Evolutionary conservation across 345 rosid species (phyloP).

Genomic region (Pugionium dolabratum): DNA sequence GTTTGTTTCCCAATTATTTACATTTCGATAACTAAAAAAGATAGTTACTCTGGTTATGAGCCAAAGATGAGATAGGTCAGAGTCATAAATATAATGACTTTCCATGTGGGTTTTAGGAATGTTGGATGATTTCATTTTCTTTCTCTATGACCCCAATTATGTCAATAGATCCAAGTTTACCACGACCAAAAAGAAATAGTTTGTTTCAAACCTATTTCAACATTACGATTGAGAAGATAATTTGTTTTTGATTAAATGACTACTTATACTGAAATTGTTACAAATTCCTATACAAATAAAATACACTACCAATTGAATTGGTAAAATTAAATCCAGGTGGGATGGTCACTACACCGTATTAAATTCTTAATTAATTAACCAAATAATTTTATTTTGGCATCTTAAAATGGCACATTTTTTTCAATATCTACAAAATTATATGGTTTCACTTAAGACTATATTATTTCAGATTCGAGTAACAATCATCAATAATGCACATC

Average conservation of each 20-base stretch:
- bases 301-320: not conserved
- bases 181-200: no score
- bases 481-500: not conserved
- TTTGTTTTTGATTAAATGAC: no score
- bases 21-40: not conserved
- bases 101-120: slow-evolving; percentile 6
- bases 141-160: not conserved
- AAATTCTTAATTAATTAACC: not conserved
- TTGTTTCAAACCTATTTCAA: no score
- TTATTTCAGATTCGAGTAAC: not conserved
- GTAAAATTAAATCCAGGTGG: not conserved
- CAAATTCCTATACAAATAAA: no score
- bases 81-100: not conserved
- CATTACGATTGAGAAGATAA: no score
- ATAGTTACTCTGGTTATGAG: not conserved
- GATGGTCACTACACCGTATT: not conserved
- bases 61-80: not conserved
- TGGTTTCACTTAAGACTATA: not conserved
- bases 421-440: not conserved
- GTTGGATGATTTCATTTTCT: not conserved
- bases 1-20: slow-evolving; percentile 3
- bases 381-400: not conserved
- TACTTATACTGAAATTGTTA: no score
- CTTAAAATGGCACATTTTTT: not conserved
- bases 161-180: slow-evolving; percentile 1